Base-by-base conservation (phyloP, 306 rosid species). In the Castanopsis chinensis region DNA sequence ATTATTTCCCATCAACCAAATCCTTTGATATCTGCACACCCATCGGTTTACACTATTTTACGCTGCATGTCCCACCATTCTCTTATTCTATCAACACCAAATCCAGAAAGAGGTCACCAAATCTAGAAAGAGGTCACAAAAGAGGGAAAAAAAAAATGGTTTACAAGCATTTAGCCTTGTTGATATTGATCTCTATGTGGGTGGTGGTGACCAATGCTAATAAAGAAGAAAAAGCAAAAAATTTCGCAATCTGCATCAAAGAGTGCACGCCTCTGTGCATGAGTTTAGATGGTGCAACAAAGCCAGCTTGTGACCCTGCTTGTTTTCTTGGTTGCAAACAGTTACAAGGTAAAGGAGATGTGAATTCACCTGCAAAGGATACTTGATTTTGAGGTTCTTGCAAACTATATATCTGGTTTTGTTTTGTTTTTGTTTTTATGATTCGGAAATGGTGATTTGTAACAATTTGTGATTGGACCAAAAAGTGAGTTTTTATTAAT, bases 221-320 rank as follows among this genome's bases (percentile, higher is more conserved):
- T n/a, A n/a, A n/a, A 20, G 55, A 10, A 3, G 3, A 3, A 56
- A 33, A 20, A 3, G 14, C 4, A 11, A 5, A 20, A 15, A 13
- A 14, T 7, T 57, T 58, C 63, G 1, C 15, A n/a, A 3, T 3
- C 1, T 74, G 78, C 32, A 6, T 37, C n/a, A 23, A 33, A 19
- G 78, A 74, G 1, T 74, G 78, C 53, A 20, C 21, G 23, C 52
- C 69, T n/a, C 23, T 74, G 9, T 74, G 78, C 54, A 74, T 74
- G 78, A 14, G 9, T 5, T 17, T 74, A 37, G 8, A 0, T 6
- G n/a, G 32, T 9, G 78, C 67, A 6, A 74, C 69, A 35, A 4
- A 15, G 4, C 15, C 37, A 13, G 30, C 35, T 5, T 37, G 69
- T 57, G 6, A 58, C n/a, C 13, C 1, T 4, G 78, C 35, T 35